Evolutionary conservation across 805 yeast genomes (phyloP).

Genomic region (Yarrowia sp.): DNA sequence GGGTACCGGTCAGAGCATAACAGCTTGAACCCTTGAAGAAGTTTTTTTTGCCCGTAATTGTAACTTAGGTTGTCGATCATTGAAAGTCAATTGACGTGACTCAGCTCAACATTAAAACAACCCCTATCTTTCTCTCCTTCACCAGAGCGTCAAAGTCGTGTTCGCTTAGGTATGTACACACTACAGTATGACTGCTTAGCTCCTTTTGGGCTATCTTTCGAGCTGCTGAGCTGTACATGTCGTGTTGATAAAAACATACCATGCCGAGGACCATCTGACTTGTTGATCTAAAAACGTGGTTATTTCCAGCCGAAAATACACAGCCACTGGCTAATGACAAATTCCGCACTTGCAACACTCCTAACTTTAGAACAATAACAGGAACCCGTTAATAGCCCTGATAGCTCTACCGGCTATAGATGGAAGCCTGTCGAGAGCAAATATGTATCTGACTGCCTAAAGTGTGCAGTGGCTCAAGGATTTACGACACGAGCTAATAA

Average conservation of each 20-base stretch:
- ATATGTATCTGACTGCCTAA: conserved; percentile 11
- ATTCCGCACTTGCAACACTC: background rate
- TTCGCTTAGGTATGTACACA: background rate
- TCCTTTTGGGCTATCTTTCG: background rate
- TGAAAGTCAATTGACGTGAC: background rate
- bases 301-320: background rate
- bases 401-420: background rate
- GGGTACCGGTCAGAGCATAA: no score
- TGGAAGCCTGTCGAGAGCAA: background rate
- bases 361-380: background rate
- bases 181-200: background rate
- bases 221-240: background rate
- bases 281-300: background rate
- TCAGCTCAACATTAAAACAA: background rate
- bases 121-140: no score
- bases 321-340: no score
- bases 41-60: background rate
- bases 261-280: background rate
- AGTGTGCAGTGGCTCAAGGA: conserved; percentile 19
- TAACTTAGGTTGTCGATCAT: background rate
- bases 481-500: conserved; percentile 8
- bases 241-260: background rate
- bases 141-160: background rate
- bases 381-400: background rate
- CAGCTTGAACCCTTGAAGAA: background rate